These are phyloP conservation scores for Corchorus capsularis DNA, from an alignment of 345 rosid species.

Conservation along the genomic window DNA sequence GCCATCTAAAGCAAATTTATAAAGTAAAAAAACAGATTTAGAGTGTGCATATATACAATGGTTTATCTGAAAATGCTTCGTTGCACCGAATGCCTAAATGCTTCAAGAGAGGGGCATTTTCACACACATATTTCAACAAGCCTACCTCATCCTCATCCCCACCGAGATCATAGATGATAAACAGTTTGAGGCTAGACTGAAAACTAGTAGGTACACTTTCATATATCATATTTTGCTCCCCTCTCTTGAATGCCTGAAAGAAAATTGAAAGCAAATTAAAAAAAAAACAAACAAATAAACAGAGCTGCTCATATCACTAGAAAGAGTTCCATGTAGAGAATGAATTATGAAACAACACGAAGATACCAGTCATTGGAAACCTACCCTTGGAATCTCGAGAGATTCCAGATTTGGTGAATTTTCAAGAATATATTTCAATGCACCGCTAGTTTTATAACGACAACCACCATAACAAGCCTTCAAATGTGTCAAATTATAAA, in stretches of 20 bases:
- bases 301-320: background rate
- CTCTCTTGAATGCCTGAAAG: background rate
- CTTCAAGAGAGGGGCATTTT: background rate
- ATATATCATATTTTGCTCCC: too few relatives aligned
- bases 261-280: too few relatives aligned
- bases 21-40: too few relatives aligned
- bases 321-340: background rate
- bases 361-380: too few relatives aligned
- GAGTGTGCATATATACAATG: too few relatives aligned
- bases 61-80: too few relatives aligned
- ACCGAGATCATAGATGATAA: background rate
- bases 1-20: too few relatives aligned
- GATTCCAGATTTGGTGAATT: too few relatives aligned
- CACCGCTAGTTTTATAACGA: background rate
- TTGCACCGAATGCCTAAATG: too few relatives aligned
- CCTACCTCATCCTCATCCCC: background rate
- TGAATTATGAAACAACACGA: background rate
- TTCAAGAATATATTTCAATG: background rate
- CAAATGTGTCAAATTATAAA: background rate
- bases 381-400: too few relatives aligned
- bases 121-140: background rate
- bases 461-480: background rate
- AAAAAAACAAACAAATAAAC: too few relatives aligned
- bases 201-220: background rate
- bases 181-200: background rate